Percentiles rank a stretch among this genome's conserved stretches.
Conservation (phyloP, 768 basidiomycete genomes). For the Panaeolus papilionaceus region DNA sequence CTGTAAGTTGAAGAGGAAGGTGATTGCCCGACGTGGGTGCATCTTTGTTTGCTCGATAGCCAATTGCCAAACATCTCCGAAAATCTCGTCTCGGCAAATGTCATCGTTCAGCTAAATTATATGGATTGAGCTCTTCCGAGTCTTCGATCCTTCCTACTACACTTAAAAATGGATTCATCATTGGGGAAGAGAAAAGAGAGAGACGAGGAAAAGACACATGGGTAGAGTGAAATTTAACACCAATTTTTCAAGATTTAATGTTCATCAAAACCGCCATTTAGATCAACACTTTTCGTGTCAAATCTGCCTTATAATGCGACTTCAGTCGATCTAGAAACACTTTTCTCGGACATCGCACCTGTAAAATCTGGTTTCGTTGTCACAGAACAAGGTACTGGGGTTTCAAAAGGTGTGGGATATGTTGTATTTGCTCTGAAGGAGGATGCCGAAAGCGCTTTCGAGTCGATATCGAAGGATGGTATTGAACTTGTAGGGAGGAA, state of each 20-base stretch:
- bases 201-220: conserved; percentile 27
- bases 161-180: neutral
- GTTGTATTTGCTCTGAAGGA: conserved; percentile 90
- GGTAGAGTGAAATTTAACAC: conserved; percentile 21
- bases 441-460: conserved; percentile 81
- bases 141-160: neutral
- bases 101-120: conserved; percentile 5
- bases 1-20: no score
- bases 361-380: conserved; percentile 95
- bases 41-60: neutral
- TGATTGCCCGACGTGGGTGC: no score
- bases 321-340: conserved; percentile 86
- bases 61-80: conserved; percentile 8
- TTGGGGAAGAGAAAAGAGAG: conserved; percentile 32
- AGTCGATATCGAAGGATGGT: conserved; percentile 67
- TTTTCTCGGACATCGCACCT: conserved; percentile 96
- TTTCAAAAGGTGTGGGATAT: conserved; percentile 96
- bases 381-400: conserved; percentile 71
- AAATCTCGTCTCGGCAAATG: conserved; percentile 5
- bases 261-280: conserved; percentile 29
- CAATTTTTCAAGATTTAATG: neutral
- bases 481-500: conserved; percentile 71
- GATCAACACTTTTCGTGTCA: conserved; percentile 91
- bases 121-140: neutral
- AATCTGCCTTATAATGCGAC: conserved; percentile 93